A percentile compares a stretch with the other conserved stretches of the same genome.
Evolutionary conservation across 1,284 basidiomycete species (phyloP).

Genomic region (Sphaerobolus stellatus): DNA sequence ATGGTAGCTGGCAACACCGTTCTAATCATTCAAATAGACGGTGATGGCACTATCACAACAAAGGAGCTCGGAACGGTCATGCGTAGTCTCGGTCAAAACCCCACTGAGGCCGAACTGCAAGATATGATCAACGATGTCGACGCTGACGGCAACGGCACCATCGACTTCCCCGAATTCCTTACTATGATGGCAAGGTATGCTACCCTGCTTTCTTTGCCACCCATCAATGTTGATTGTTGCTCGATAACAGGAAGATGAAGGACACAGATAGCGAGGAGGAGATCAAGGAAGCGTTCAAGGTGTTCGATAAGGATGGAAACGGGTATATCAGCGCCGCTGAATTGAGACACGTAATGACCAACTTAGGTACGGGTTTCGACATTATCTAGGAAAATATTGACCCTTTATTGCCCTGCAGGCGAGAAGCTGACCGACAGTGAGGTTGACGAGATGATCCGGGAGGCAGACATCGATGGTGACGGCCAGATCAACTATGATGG

Average conservation of each 20-base stretch:
- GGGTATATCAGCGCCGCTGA: constrained; percentile 94
- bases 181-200: constrained; percentile 82
- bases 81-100: constrained; percentile 96
- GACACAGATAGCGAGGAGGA: constrained; percentile 85
- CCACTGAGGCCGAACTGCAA: constrained; percentile 91
- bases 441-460: constrained; percentile 98
- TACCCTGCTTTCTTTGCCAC: not conserved
- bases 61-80: constrained; percentile 96
- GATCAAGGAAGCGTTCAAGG: constrained; percentile 78
- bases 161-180: constrained; percentile 94
- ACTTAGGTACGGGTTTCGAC: constrained; percentile 62
- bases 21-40: constrained; percentile 55
- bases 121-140: constrained; percentile 97
- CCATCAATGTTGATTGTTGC: not conserved
- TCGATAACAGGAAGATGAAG: constrained; percentile 78
- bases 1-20: not conserved
- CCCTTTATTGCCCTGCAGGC: constrained; percentile 47
- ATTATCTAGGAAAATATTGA: constrained; percentile 1
- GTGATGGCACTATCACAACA: constrained; percentile 96
- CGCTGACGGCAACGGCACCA: constrained; percentile 79
- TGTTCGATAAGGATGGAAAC: constrained; percentile 92
- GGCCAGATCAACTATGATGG: constrained; percentile 87
- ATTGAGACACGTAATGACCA: constrained; percentile 91
- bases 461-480: constrained; percentile 95
- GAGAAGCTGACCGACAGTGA: constrained; percentile 93